phyloP scores from a whole-genome alignment of 352 stramenopile species.

The Phytophthora chlamydospora region DNA sequence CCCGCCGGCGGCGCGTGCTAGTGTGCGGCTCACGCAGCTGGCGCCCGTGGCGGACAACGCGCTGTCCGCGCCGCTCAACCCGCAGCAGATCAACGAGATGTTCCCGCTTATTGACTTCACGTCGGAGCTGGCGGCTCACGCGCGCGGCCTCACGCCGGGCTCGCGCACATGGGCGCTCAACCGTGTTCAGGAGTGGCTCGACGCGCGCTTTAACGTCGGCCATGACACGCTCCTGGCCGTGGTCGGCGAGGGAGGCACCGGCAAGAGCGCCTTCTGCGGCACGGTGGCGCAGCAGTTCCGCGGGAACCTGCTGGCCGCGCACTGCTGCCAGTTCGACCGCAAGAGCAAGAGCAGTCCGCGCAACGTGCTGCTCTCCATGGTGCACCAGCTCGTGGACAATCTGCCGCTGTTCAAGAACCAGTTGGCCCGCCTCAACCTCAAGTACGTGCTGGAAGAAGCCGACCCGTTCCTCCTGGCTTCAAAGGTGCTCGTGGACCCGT shows the following conservation, averaged over 20 bases:
- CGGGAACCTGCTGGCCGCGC: constrained; percentile 58
- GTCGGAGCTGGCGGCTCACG: constrained; percentile 50
- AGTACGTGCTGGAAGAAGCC: constrained; percentile 81
- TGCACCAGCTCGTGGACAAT: constrained; percentile 77
- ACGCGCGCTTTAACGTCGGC: constrained; percentile 71
- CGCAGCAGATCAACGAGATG: constrained; percentile 82
- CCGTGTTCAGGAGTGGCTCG: constrained; percentile 78
- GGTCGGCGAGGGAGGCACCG: constrained; percentile 70
- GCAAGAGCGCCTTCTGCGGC: constrained; percentile 72
- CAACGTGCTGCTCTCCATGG: constrained; percentile 80
- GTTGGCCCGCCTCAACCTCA: constrained; percentile 79
- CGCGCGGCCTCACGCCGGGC: constrained; percentile 47
- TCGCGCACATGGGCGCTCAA: constrained; percentile 71
- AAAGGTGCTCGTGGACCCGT: constrained; percentile 81
- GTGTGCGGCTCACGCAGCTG: constrained; percentile 62
- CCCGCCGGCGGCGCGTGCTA: constrained; percentile 26
- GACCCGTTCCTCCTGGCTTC: constrained; percentile 67
- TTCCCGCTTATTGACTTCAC: constrained; percentile 81
- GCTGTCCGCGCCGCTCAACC: constrained; percentile 65
- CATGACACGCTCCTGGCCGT: constrained; percentile 64
- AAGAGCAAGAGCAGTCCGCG: constrained; percentile 75
- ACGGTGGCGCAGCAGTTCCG: constrained; percentile 60
- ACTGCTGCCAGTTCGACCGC: constrained; percentile 82
- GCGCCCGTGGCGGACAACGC: constrained; percentile 70
- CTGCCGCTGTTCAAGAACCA: constrained; percentile 82